Base-by-base conservation (phyloP, 148 eudicot species). In the Nyssa sinensis region DNA sequence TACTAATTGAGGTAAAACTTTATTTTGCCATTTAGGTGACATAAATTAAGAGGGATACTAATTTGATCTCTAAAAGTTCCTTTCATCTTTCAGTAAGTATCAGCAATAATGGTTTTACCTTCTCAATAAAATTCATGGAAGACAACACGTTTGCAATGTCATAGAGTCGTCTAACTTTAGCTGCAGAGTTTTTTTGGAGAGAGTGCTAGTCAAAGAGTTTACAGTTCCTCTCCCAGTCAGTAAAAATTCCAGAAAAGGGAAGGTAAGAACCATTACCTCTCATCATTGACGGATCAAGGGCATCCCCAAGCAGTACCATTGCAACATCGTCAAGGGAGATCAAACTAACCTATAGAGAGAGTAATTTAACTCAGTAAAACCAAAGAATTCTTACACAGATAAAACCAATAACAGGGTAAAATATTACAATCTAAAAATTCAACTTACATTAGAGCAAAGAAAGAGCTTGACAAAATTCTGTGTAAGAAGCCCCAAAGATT, bases 111-210 rank as follows among this genome's bases (percentile, higher is more conserved):
- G 0, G 41, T 63, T 75, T 71, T 80, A 95, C 98, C 96, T 95
- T 95, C 81, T 89, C 97, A 76, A 95, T 95, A 70, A 92, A 91
- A 61, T 77, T 81, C 97, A 95, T 90, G 13, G 98, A 95, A 65
- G 98, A 92, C 73, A 95, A 73, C 7, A 95, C 98, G 57, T 95
- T 95, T 73, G 98, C 97, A 76, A 95, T 95, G 71, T 95, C 98
- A 77, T 95, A 95, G 64, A 95, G 83, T 64, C 98, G 80, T 82
- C 98, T 84, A 37, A 95, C 98, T 82, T 95, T 95, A 63, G 97
- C 98, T 95, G 98, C 88, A 85, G 76, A 82, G 75, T 84, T 71
- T 79, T 80, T 71, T 84, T 16, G 41, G 70, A 74, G 29, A 69
- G 27, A 68, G 59, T 62, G 77, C 86, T 80, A 95, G 85, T 33